Evolutionary conservation across 257 asterid species (phyloP), one percentile per base, ranked within the genome.

Genomic region (Plectranthus barbatus): DNA sequence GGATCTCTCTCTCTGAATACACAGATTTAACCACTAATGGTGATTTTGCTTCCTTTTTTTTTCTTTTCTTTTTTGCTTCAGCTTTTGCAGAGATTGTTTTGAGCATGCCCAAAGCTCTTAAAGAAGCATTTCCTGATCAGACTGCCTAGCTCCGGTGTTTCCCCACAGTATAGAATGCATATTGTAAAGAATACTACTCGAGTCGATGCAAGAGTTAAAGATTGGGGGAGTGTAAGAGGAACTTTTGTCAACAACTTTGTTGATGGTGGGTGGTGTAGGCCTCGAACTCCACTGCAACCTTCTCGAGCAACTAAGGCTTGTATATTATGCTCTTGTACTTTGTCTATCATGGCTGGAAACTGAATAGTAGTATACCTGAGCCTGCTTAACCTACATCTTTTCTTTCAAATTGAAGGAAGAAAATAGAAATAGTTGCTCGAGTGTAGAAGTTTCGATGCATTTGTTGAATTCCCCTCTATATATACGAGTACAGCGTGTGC

Each of bases 81-180:
- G 99, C 99, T 34, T 93, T 85, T 71, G 97, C 97, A 49, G 99
- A 93, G 80, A 81, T 82, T 19, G 95, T 93, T 46, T 66, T 90
- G 87, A 80, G 81, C 83, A 72, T 93, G 77, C 82, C 94, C 15
- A 74, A 72, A 60, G 84, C 88, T 73, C 86, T 93, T 50, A 81
- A 83, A 72, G 88, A 84, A 63, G 54, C 67, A 64, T 72, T 79
- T 57, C 67, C 81, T 1, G 80, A 74, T 56, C 72, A 60, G 41
- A 69, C 54, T 46, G 60, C 80, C 6, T 77, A 81, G 85, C 48
- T 59, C 39, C 39, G 58, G 9, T 37, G 54, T 49, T 53, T 7
- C 31, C 23, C 55, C n/a, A 20, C 15, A 26, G 13, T 34, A 50
- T 60, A 42, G 50, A 23, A 29, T 42, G 63, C 65, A 41, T 65